phyloP scores from a whole-genome alignment of 495 filamentous ascomycete genomes.

The Pyrenopolyporus hunteri region DNA sequence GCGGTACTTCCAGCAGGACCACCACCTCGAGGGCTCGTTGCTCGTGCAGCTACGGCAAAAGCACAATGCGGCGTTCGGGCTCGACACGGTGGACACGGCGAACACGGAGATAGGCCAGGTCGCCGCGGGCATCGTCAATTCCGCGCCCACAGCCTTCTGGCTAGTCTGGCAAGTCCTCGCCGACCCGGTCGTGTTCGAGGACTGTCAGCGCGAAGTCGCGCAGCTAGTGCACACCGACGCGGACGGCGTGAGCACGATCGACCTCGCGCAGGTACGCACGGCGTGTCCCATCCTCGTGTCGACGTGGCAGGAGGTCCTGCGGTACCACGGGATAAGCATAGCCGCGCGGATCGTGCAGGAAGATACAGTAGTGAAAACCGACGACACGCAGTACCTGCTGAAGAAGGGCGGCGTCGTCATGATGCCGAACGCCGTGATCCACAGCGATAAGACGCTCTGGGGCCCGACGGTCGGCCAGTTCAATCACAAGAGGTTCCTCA shows the following conservation, averaged over 20 bases:
- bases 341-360: constrained; percentile 36
- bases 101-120: constrained; percentile 36
- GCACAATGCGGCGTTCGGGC: constrained; percentile 27
- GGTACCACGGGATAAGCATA: constrained; percentile 29
- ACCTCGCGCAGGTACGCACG: constrained; percentile 20
- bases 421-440: constrained; percentile 40
- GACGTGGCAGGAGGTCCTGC: constrained; percentile 40
- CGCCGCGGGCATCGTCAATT: constrained; percentile 31
- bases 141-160: constrained; percentile 35
- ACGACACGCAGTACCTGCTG: constrained; percentile 39
- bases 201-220: constrained; percentile 37
- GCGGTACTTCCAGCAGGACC: constrained; percentile 18
- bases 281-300: constrained; percentile 38
- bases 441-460: constrained; percentile 37
- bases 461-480: constrained; percentile 38
- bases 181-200: constrained; percentile 18
- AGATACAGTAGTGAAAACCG: constrained; percentile 39
- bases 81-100: constrained; percentile 30
- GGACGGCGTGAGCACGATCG: constrained; percentile 16
- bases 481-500: constrained; percentile 41
- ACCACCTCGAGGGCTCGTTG: constrained; percentile 23
- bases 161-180: constrained; percentile 37
- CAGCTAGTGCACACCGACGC: constrained; percentile 15
- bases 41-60: constrained; percentile 20
- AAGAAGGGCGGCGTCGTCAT: constrained; percentile 44